Evolutionary conservation across 805 yeast species (phyloP).

Genomic region (Candida glaebosa): DNA sequence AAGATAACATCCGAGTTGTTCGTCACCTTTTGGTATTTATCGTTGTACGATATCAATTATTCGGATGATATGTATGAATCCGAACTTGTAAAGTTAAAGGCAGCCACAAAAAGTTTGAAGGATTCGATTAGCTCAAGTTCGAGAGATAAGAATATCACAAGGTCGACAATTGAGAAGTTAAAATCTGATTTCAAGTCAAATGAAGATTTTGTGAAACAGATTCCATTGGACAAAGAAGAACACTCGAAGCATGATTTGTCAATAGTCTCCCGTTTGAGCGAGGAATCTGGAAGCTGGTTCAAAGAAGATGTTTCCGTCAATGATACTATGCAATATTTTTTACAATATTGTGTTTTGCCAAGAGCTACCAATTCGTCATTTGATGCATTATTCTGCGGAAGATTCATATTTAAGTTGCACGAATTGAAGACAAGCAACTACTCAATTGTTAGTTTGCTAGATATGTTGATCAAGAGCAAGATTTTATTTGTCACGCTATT

Average conservation of each 20-base stretch:
- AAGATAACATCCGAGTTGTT: constrained; percentile 43
- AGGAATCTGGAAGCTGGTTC: constrained; percentile 40
- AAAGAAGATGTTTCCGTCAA: constrained; percentile 10
- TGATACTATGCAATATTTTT: constrained; percentile 26
- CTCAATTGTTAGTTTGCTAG: constrained; percentile 36
- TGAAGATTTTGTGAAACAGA: constrained; percentile 18
- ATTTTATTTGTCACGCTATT: constrained; percentile 57
- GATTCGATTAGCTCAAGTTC: constrained; percentile 30
- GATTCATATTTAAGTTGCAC: constrained; percentile 55
- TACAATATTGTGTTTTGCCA: constrained; percentile 71
- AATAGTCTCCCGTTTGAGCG: constrained; percentile 23
- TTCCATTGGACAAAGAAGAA: constrained; percentile 38
- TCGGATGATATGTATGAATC: constrained; percentile 47
- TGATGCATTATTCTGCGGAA: constrained; percentile 71
- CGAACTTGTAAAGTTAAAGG: constrained; percentile 40
- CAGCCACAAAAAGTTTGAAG: constrained; percentile 30
- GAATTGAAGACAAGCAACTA: constrained; percentile 30
- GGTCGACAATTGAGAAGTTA: constrained; percentile 19
- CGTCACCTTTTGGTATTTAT: constrained; percentile 67
- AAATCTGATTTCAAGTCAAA: constrained; percentile 21
- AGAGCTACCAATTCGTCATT: constrained; percentile 73
- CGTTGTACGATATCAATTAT: constrained; percentile 66
- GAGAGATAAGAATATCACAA: constrained; percentile 21
- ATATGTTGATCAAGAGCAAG: constrained; percentile 45
- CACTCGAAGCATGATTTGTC: constrained; percentile 43